Percentiles rank a stretch among this genome's conserved stretches.
Conservation (phyloP, 129 eudicot species). For the Kitagawia praeruptora region DNA sequence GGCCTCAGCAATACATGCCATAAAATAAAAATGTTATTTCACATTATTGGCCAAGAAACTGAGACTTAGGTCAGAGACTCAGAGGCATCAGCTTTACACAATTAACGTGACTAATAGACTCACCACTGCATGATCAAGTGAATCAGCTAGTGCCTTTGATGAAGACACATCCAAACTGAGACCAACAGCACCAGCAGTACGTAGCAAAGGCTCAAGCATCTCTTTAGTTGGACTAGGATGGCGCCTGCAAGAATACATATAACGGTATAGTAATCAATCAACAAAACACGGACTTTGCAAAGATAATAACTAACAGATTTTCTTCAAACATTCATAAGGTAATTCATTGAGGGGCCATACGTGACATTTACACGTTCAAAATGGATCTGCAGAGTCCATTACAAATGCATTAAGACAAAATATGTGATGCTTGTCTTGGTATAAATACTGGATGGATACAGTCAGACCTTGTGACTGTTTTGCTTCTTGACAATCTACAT, state of each 20-base stretch:
- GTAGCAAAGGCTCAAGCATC: conserved; percentile 92
- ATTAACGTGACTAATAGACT: conserved; percentile 12
- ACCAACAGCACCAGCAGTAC: conserved; percentile 93
- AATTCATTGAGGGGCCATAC: background rate
- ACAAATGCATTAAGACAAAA: too few species aligned
- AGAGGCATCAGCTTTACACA: background rate
- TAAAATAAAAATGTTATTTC: too few species aligned
- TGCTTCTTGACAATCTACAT: background rate
- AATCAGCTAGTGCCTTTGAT: conserved; percentile 93
- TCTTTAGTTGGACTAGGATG: conserved; percentile 98
- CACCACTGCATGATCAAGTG: conserved; percentile 95
- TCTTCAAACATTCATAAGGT: background rate
- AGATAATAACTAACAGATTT: background rate
- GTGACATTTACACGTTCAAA: background rate
- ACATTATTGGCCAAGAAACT: too few species aligned
- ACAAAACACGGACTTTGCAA: background rate
- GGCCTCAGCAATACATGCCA: too few species aligned
- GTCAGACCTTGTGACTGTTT: background rate
- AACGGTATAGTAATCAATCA: background rate
- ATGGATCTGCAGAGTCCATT: too few species aligned
- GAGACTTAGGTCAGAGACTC: background rate
- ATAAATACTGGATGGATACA: background rate
- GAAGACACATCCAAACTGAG: conserved; percentile 77
- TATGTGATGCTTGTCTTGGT: background rate
- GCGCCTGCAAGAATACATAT: conserved; percentile 46